Base-by-base conservation (phyloP, 768 basidiomycete genomes). In the Neoboletus brunneissimus region DNA sequence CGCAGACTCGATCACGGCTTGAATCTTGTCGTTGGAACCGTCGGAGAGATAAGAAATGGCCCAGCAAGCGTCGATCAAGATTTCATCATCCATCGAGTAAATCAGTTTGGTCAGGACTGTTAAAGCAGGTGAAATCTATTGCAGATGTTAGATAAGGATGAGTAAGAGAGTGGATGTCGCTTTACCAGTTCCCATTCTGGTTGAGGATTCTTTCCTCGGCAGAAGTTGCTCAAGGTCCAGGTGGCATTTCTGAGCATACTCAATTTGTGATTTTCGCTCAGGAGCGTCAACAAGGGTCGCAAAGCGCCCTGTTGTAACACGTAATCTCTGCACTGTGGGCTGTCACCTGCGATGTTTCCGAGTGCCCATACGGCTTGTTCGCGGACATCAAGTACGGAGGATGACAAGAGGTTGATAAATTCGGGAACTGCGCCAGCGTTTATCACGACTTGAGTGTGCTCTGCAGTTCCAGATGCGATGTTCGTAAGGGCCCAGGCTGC, bases 361-460 rank as follows among this genome's bases (percentile, higher is more conserved):
- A 99, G 81, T 22, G 97, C 97, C 97, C 96, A 99, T 25, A 99
- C 97, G 25, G 97, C 97, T 76, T 99, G 97, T 76, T 99, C 97
- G 57, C 96, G 88, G 58, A 99, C 97, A 75, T 99, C 97, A 56
- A 94, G 81, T 37, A 97, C 94, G 42, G 86, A 79, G n/a, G 95
- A 97, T 10, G 92, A 94, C 41, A 98, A 79, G 46, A 99, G 85
- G 64, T 92, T 92, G 78, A 99, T 98, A 71, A 99, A 99, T 74
- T 95, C 88, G 3, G 95, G 96, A 16, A 99, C 95, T 25, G 97
- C 95, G 58, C 88, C 86, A 16, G 95, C 91, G 60, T 82, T 85
- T 74, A 99, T 98, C 53, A 99, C 97, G 54, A 96, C 93, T 77
- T 98, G 93, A 35, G 96, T 99, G 72, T 99, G 97, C 60, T 96